Evolutionary conservation across 768 basidiomycete genomes (phyloP).

Genomic region (Pleurotus platypus): DNA sequence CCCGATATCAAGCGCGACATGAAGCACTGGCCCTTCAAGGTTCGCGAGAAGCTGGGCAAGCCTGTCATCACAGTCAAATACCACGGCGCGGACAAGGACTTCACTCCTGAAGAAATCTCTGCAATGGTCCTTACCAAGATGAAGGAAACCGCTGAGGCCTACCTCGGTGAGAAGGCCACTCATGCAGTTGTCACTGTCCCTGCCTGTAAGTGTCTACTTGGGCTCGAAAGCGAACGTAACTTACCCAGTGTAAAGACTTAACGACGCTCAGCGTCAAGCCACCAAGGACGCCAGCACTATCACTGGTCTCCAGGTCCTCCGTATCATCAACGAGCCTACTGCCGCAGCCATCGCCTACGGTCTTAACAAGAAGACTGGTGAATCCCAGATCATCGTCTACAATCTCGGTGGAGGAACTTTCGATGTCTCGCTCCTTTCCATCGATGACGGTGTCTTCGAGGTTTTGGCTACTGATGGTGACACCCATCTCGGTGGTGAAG

Average conservation of each 20-base stretch:
- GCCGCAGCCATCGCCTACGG: conserved; percentile 98
- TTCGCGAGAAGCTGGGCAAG: conserved; percentile 77
- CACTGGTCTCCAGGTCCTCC: conserved; percentile 90
- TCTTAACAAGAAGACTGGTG: conserved; percentile 92
- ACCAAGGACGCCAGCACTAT: conserved; percentile 98
- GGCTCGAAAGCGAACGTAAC: conserved; percentile 5
- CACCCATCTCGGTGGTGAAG: conserved; percentile 93
- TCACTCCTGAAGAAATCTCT: conserved; percentile 90
- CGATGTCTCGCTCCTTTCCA: conserved; percentile 94
- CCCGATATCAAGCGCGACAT: conserved; percentile 76
- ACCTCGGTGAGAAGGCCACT: conserved; percentile 93
- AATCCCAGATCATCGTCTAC: conserved; percentile 96
- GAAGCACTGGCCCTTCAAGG: conserved; percentile 90
- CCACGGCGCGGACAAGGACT: conserved; percentile 76
- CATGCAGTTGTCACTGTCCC: conserved; percentile 98
- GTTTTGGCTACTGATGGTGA: conserved; percentile 91
- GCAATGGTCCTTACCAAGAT: conserved; percentile 97
- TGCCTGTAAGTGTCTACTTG: conserved; percentile 56
- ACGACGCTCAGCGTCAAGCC: conserved; percentile 98
- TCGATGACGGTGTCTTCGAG: conserved; percentile 91
- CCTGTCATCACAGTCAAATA: conserved; percentile 75
- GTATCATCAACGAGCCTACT: conserved; percentile 97
- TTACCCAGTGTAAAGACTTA: conserved; percentile 59
- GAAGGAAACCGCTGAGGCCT: conserved; percentile 99
- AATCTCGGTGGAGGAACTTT: conserved; percentile 99